phyloP scores from a whole-genome alignment of 192 early-diverging fungal species.

The Coemansia sp. region DNA sequence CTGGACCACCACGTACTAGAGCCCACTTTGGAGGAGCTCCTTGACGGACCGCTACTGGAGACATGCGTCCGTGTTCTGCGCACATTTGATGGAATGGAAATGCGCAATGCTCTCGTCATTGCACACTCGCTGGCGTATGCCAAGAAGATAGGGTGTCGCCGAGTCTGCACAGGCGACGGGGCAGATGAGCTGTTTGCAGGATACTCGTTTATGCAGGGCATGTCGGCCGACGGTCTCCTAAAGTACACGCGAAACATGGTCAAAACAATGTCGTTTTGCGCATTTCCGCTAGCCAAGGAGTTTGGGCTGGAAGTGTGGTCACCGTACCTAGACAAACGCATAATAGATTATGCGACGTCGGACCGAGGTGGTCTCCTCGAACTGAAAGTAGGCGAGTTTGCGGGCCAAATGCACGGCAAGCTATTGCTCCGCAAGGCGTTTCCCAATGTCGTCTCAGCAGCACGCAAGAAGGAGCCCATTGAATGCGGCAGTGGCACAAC shows the following conservation, averaged over 20 bases:
- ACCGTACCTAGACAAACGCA: conserved; percentile 55
- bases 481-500: conserved; percentile 62
- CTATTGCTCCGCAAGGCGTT: conserved; percentile 59
- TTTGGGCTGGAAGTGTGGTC: conserved; percentile 48
- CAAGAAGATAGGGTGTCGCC: conserved; percentile 42
- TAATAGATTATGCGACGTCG: conserved; percentile 53
- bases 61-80: conserved; percentile 54
- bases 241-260: conserved; percentile 53
- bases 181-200: conserved; percentile 73
- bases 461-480: conserved; percentile 65
- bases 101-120: conserved; percentile 61
- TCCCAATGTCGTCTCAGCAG: conserved; percentile 57
- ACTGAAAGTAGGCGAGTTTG: conserved; percentile 44
- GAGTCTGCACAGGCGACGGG: conserved; percentile 61
- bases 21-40: conserved; percentile 40
- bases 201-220: conserved; percentile 58
- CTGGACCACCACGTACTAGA: conserved; percentile 50
- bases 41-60: conserved; percentile 43
- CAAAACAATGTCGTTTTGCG: conserved; percentile 54
- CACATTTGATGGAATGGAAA: conserved; percentile 72
- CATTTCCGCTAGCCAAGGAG: conserved; percentile 46
- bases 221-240: conserved; percentile 47
- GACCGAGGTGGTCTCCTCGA: conserved; percentile 24
- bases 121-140: conserved; percentile 51
- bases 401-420: conserved; percentile 53